A percentile compares a stretch with the other conserved stretches of the same genome.
Evolutionary conservation across 1,284 basidiomycete genomes (phyloP).

Genomic region (Trichosporon faecale): DNA sequence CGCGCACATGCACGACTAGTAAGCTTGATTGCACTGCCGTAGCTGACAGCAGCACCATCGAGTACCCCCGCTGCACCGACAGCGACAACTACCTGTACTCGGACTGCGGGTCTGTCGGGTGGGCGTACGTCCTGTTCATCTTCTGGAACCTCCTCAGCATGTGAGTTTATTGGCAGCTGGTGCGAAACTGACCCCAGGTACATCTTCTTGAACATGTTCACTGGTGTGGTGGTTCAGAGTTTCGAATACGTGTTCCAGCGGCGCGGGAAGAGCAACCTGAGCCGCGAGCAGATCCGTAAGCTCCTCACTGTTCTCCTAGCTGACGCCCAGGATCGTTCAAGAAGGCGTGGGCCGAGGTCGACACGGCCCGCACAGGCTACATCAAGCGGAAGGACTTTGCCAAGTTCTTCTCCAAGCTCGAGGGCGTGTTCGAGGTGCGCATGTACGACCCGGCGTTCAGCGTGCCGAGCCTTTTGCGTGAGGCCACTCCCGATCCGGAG

Average conservation of each 20-base stretch:
- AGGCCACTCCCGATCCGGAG: conserved; percentile 32
- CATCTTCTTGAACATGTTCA: conserved; percentile 93
- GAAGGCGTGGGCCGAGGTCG: conserved; percentile 84
- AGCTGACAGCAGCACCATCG: conserved; percentile 54
- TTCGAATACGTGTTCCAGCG: conserved; percentile 95
- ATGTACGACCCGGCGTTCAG: conserved; percentile 72
- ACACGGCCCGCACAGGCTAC: conserved; percentile 73
- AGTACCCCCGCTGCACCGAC: conserved; percentile 76
- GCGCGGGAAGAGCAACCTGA: conserved; percentile 72
- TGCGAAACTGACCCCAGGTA: conserved; percentile 58
- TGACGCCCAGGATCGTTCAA: conserved; percentile 63
- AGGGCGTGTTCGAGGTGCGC: conserved; percentile 71
- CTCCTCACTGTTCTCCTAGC: conserved; percentile 1
- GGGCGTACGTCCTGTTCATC: conserved; percentile 88
- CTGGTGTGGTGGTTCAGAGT: conserved; percentile 92
- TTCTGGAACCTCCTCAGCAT: conserved; percentile 96
- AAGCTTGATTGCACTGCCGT: no score
- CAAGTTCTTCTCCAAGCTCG: conserved; percentile 64
- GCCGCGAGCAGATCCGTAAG: conserved; percentile 78
- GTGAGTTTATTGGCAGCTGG: conserved; percentile 54
- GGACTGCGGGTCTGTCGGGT: conserved; percentile 83
- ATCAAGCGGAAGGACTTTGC: conserved; percentile 70
- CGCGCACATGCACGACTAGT: conserved; percentile 87
- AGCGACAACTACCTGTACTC: conserved; percentile 62
- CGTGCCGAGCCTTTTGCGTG: conserved; percentile 59